phyloP scores from a whole-genome alignment of 176 grass and related monocot species.

The Eleusine coracana region DNA sequence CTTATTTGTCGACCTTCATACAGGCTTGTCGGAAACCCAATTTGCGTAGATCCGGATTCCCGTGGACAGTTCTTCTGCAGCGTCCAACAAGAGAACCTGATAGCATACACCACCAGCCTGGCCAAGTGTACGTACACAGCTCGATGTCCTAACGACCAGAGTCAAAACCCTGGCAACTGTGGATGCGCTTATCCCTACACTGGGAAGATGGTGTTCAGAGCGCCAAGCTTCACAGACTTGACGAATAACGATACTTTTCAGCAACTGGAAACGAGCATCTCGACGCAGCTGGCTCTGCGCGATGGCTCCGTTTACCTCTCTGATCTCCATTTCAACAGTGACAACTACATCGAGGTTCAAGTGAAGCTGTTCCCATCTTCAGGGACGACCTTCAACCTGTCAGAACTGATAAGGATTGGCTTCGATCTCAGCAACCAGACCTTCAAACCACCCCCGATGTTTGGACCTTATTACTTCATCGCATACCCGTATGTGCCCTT shows the following conservation, averaged over 20 bases:
- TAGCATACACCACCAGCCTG: slow-evolving; percentile 61
- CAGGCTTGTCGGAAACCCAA: slow-evolving; percentile 64
- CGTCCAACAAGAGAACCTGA: slow-evolving; percentile 8
- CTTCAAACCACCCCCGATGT: slow-evolving; percentile 35
- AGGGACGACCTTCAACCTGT: slow-evolving; percentile 47
- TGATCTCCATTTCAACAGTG: slow-evolving; percentile 35
- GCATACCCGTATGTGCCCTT: slow-evolving; percentile 41
- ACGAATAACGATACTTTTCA: slow-evolving; percentile 45
- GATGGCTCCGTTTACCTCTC: slow-evolving; percentile 44
- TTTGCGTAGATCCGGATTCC: slow-evolving; percentile 12
- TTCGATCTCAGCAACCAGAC: slow-evolving; percentile 55
- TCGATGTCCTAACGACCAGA: slow-evolving; percentile 48
- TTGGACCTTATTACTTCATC: slow-evolving; percentile 80
- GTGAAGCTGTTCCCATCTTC: slow-evolving; percentile 64
- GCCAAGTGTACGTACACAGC: slow-evolving; percentile 25
- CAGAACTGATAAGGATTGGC: slow-evolving; percentile 53
- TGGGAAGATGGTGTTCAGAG: slow-evolving; percentile 73
- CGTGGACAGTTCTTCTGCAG: slow-evolving; percentile 41
- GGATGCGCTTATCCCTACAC: slow-evolving; percentile 65
- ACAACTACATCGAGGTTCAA: slow-evolving; percentile 62
- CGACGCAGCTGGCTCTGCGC: slow-evolving; percentile 31
- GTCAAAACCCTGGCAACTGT: slow-evolving; percentile 59
- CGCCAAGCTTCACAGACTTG: slow-evolving; percentile 62
- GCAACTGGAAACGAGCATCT: slow-evolving; percentile 52
- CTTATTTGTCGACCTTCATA: slow-evolving; percentile 7